Base-by-base conservation (phyloP, 1,284 basidiomycete species). In the Anthracocystis setariae region DNA sequence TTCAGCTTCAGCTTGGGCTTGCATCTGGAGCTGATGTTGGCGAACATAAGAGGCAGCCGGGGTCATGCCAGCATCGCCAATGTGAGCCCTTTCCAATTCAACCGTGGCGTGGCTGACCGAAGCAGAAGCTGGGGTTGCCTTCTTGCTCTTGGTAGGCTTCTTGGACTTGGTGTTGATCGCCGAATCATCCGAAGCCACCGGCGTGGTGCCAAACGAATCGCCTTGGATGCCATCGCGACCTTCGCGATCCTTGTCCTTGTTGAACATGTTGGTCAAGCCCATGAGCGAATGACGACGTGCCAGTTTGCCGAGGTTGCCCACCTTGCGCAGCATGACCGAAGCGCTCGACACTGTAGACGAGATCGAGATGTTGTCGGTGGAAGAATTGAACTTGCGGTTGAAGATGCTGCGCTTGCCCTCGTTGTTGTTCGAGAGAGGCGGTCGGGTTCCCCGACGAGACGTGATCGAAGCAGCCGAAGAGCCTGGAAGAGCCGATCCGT, bases 301-400 rank as follows among this genome's bases (percentile, higher is more conserved):
- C n/a, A 96, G 87, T 84, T 92, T 93, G 45, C 93, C 93, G 83
- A 97, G 90, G 53, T 90, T 90, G 27, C 95, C 94, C 50, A 98
- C 89, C 85, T 96, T 98, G 76, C 95, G 89, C 78, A 98, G 95
- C 89, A 98, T 96, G 83, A 98, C 91, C 59, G 91, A 93, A 8
- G 94, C 95, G 54, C 92, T 93, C 66, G 91, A 93, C 75, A 97
- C 94, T 42, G 95, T 97, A n/a, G 92, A 95, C 29, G 91, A 92
- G 49, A 98, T 89, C 32, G 93, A 96, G 69, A 98, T 95, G 84
- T 98, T 98, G 84, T 98, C 94, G 43, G 94, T 96, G 57, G 91
- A 93, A 47, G 91, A 90, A 83, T 98, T 98, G 79, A 93, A 86
- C 74, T 91, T 90, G 72, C 91, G 90, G 84, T 94, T 95, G 87